Evolutionary conservation across 176 grass and related monocot genomes (phyloP), one percentile per base, ranked within the genome.

Genomic region (Luzula sylvatica): DNA sequence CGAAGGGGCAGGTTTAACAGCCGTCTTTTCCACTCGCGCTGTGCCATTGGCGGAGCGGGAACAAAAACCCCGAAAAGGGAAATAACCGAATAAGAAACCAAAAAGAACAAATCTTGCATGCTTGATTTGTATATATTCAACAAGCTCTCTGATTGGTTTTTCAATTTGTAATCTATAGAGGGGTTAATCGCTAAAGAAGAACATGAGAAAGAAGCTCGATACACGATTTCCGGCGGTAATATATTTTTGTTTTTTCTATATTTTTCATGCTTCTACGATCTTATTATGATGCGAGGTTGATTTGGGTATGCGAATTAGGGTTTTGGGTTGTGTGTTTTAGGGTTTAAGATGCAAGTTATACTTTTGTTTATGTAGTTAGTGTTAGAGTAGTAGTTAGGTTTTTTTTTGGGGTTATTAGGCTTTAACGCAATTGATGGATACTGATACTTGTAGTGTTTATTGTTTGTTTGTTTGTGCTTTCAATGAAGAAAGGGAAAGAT

Each of bases 141-240:
- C 39, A 1, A 5, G 7, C 57, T 25, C 57, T 61, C 43, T 30
- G 15, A 64, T 35, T 46, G 47, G 30, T 27, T 42, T 45, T 18
- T 17, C 55, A 43, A 46, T 61, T 46, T 25, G 8, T 14, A 32
- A 42, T 20, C 15, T 11, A n/a, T 15, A 42, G 58, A 62, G 23
- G 11, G 23, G 23, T 25, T 7, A 47, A 44, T 64, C 43, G 24
- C 24, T n/a, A n/a, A n/a, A 64, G 20, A 47, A 13, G 15, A 17
- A 0, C 43, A 72, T 72, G 56, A 72, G 57, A 46, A 72, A 62
- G 56, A 72, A 63, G 69, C 69, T 72, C 35, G 56, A 72, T 45
- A 72, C 69, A 7, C 69, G 69, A 22, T 72, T 72, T 72, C 69
- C 69, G 11, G 69, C 69, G 20, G 69, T 72, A 43, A 61, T n/a